A percentile compares a stretch with the other conserved stretches of the same genome.
Evolutionary conservation across 176 grass and related monocot genomes (phyloP).

Genomic region (Oryza brachyantha): DNA sequence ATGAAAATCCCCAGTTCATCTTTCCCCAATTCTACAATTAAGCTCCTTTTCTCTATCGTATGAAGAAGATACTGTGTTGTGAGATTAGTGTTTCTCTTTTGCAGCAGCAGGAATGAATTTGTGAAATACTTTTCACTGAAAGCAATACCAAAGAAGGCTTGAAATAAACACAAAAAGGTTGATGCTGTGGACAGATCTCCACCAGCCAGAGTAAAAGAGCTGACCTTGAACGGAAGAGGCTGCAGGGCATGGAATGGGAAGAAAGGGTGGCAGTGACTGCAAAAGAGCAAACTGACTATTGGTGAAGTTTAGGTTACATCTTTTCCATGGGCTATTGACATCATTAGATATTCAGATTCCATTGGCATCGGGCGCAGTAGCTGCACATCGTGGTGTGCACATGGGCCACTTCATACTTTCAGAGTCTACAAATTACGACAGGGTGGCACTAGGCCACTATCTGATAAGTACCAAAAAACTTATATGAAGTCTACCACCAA

Average conservation of each 20-base stretch:
- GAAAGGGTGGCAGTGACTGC: conserved; percentile 1
- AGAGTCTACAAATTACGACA: not conserved
- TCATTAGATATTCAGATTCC: conserved; percentile 20
- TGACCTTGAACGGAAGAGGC: conserved; percentile 23
- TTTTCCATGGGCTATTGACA: conserved; percentile 9
- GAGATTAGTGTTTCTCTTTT: not conserved
- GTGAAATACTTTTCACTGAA: conserved; percentile 7
- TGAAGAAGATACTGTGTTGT: not conserved
- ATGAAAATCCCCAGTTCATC: not conserved
- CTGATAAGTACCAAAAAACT: not conserved
- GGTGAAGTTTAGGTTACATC: conserved; percentile 1
- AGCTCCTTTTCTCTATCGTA: not conserved
- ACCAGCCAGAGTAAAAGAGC: not conserved
- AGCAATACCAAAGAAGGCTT: not conserved
- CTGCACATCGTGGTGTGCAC: conserved; percentile 17
- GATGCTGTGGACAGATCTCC: conserved; percentile 16
- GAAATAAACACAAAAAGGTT: conserved; percentile 10
- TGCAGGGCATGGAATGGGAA: not conserved
- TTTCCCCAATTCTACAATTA: not conserved
- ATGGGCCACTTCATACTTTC: conserved; percentile 21
- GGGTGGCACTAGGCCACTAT: not conserved
- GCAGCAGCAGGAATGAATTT: not conserved
- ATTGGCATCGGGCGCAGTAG: conserved; percentile 10
- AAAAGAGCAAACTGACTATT: not conserved
- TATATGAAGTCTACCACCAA: not conserved